Evolutionary conservation across 2,329 filamentous ascomycete genomes (phyloP), one percentile per base, ranked within the genome.

Genomic region (Xylariaceae sp.): DNA sequence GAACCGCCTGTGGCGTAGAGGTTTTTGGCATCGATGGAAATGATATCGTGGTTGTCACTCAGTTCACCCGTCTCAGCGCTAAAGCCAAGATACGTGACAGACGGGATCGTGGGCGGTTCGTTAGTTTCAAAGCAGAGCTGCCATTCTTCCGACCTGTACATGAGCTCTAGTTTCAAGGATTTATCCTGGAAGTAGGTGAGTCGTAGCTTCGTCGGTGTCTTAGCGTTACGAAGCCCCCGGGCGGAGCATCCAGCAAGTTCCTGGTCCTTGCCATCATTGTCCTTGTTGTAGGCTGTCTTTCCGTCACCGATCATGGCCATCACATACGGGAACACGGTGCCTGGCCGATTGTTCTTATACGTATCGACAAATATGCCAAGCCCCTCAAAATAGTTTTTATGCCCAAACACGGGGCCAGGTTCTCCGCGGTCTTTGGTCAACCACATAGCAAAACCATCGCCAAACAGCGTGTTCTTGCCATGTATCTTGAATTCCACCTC

Each of bases 221-320:
- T 81, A 57, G 88, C 79, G 67, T 90, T 88, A 65, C 94, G 88
- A 64, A 99, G 84, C 60, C 92, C 92, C 57, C 94, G 85, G 55
- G 91, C 92, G 73, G 92, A 96, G 78, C 94, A 99, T 56, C 94
- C 94, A 51, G 91, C 91, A 58, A 96, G 78, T 74, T 99, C 94
- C 66, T 89, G 91, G 54, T 84, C 81, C 79, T 96, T 97, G 70
- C 94, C 94, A 68, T 99, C 94, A 67, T 91, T 91, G 65, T 86
- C 85, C 76, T 96, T 91, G 77, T 97, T 91, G 74, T 99, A 99
- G 11, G 78, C 71, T 5, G 87, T 95, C 69, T 90, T 78, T 59
- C 94, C 92, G 71, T 99, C 94, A 57, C 94, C 94, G 63, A 91
- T 79, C 94, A 97, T 97, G 60, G 91, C 92, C 91, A 97, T 96